Conservation (phyloP, 331 rosid genomes). For the Prunus yedoensis region DNA sequence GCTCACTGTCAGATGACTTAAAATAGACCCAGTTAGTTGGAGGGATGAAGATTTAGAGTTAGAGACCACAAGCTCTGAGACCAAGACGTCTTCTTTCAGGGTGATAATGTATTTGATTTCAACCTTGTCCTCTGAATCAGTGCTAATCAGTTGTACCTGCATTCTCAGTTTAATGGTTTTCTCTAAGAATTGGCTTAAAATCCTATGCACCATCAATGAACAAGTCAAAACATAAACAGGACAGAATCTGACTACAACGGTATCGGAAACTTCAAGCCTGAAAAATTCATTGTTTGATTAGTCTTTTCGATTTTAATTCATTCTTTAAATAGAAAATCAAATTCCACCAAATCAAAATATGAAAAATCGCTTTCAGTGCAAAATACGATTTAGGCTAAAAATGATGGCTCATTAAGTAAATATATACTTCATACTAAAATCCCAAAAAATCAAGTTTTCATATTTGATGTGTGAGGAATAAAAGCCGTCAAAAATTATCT, state of each 20-base stretch:
- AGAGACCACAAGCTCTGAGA: constrained; percentile 52
- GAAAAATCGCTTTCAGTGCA: too few relatives aligned
- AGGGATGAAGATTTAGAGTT: constrained; percentile 53
- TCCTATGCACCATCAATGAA: background rate
- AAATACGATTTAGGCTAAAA: too few relatives aligned
- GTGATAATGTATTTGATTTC: constrained; percentile 67
- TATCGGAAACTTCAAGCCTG: too few relatives aligned
- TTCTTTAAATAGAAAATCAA: too few relatives aligned
- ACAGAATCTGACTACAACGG: background rate
- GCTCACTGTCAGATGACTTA: constrained; percentile 83
- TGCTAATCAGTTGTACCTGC: constrained; percentile 71
- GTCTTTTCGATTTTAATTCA: too few relatives aligned
- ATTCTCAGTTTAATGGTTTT: background rate
- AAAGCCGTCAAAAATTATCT: too few relatives aligned
- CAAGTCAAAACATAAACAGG: background rate
- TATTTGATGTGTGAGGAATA: too few relatives aligned
- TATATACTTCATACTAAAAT: too few relatives aligned
- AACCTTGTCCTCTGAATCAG: constrained; percentile 37
- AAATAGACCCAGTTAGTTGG: constrained; percentile 55
- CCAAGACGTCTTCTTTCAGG: constrained; percentile 50
- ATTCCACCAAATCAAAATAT: too few relatives aligned
- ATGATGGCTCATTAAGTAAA: too few relatives aligned
- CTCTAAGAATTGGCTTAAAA: background rate
- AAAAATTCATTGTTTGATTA: too few relatives aligned
- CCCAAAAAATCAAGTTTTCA: too few relatives aligned